phyloP scores from a whole-genome alignment of 768 basidiomycete species.

The Mycena leptocephala region DNA sequence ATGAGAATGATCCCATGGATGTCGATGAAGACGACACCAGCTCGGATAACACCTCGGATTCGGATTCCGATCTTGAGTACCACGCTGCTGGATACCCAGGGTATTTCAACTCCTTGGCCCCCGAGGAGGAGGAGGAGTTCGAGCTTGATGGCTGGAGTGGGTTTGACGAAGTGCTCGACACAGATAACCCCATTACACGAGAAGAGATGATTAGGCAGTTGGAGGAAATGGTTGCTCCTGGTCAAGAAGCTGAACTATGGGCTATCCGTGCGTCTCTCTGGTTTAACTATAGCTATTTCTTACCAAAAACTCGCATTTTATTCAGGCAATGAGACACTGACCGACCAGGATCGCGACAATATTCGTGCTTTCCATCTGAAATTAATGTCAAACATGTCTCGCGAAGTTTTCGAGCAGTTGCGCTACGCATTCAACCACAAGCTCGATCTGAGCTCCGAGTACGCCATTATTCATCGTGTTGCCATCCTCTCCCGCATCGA shows the following conservation, averaged over 20 bases:
- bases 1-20: background rate
- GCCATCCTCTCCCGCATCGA: conserved; percentile 42
- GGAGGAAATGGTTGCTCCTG: background rate
- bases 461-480: conserved; percentile 24
- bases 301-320: background rate
- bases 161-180: background rate
- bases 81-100: background rate
- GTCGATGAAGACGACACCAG: background rate
- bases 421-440: conserved; percentile 31
- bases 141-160: no score
- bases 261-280: background rate
- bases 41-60: background rate
- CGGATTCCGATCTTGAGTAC: background rate
- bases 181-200: background rate
- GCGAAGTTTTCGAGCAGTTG: no score
- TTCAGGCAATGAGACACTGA: background rate
- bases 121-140: no score
- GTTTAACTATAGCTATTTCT: background rate
- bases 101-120: background rate
- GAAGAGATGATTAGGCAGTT: conserved; percentile 1
- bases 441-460: conserved; percentile 35
- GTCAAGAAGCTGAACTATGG: background rate
- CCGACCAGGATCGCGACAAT: no score
- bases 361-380: no score
- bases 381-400: no score